These are phyloP conservation scores for Suhomyces terraborum DNA, from an alignment of 1,139 yeast genomes.

Conservation along the genomic window DNA sequence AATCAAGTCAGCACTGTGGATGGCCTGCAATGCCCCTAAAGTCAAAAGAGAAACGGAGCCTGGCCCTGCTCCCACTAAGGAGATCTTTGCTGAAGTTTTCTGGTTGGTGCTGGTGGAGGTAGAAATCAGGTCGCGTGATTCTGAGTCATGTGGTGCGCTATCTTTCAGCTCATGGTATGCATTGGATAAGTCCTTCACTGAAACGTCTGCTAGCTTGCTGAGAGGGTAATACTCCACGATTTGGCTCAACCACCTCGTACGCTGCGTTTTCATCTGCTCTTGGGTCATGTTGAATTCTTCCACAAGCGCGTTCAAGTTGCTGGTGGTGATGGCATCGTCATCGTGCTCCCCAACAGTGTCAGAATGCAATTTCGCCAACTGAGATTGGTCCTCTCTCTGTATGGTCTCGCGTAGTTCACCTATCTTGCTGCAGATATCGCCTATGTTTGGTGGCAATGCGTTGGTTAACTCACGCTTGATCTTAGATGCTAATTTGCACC, in stretches of 20 bases:
- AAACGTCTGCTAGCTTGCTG: conserved; percentile 55
- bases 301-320: conserved; percentile 61
- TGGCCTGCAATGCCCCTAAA: conserved; percentile 80
- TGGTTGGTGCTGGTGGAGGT: background rate
- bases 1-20: conserved; percentile 78
- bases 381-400: conserved; percentile 52
- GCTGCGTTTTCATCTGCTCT: conserved; percentile 54
- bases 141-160: background rate
- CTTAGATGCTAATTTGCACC: conserved; percentile 83
- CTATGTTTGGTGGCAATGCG: conserved; percentile 69
- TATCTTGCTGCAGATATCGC: conserved; percentile 64
- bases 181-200: conserved; percentile 56
- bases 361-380: conserved; percentile 21
- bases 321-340: conserved; percentile 67
- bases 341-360: conserved; percentile 56
- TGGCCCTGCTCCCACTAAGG: conserved; percentile 93
- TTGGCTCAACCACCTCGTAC: conserved; percentile 86
- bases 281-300: conserved; percentile 59
- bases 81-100: no score
- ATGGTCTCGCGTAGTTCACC: conserved; percentile 65
- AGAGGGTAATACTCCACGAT: conserved; percentile 91
- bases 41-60: conserved; percentile 85
- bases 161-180: conserved; percentile 31
- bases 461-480: conserved; percentile 73
- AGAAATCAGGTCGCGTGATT: background rate